Evolutionary conservation across 805 yeast genomes (phyloP).

Genomic region (Ogataea parapolymorpha): DNA sequence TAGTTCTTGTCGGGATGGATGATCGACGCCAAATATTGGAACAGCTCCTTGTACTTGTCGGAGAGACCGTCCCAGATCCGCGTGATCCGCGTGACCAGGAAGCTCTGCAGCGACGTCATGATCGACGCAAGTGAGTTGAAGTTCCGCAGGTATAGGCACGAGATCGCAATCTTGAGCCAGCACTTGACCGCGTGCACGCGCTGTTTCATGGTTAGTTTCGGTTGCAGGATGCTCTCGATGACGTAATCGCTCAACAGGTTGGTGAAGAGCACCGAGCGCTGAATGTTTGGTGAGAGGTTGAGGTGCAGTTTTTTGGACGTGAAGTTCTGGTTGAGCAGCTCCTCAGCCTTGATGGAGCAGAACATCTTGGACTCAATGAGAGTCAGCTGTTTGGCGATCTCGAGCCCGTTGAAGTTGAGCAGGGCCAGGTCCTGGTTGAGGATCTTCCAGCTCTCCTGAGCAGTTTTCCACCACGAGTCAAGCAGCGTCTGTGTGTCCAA

Average conservation of each 20-base stretch:
- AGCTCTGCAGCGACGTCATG: constrained; percentile 72
- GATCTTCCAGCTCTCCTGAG: constrained; percentile 57
- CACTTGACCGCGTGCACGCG: constrained; percentile 55
- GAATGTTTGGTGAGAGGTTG: constrained; percentile 60
- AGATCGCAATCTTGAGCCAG: constrained; percentile 73
- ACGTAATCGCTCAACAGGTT: constrained; percentile 71
- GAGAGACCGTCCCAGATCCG: constrained; percentile 57
- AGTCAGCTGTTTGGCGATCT: constrained; percentile 74
- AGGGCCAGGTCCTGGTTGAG: constrained; percentile 50
- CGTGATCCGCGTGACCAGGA: constrained; percentile 60
- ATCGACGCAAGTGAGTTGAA: constrained; percentile 79
- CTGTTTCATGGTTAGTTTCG: constrained; percentile 43
- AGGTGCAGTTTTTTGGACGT: constrained; percentile 56
- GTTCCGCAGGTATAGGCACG: constrained; percentile 69
- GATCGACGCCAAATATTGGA: constrained; percentile 60
- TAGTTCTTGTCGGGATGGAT: constrained; percentile 76
- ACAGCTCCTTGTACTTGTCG: constrained; percentile 58
- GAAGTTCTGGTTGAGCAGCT: constrained; percentile 62
- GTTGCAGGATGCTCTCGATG: constrained; percentile 61
- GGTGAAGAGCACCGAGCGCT: constrained; percentile 61
- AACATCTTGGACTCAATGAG: constrained; percentile 67
- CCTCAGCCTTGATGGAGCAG: constrained; percentile 60
- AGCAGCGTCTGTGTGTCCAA: constrained; percentile 36
- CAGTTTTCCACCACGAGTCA: constrained; percentile 46
- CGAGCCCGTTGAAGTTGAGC: constrained; percentile 63